phyloP scores from a whole-genome alignment of 257 asterid species.

The Ajuga chamaepitys region DNA sequence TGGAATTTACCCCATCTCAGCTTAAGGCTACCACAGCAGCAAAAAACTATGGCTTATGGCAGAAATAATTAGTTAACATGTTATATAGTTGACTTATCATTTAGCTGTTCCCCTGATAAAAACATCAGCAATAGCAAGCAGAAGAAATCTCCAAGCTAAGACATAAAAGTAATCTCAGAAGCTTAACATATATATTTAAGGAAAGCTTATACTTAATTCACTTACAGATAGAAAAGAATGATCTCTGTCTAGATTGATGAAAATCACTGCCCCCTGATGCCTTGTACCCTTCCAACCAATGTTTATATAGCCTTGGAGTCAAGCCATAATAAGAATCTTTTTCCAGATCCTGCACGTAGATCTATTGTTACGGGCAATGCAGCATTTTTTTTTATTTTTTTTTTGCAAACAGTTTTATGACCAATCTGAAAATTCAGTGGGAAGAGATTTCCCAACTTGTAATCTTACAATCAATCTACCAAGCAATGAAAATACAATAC shows the following conservation, averaged over 20 bases:
- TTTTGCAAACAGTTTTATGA: no score
- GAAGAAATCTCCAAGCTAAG: background rate
- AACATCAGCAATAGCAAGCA: background rate
- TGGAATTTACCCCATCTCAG: background rate
- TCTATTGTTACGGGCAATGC: slow-evolving; percentile 2
- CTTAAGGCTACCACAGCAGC: background rate
- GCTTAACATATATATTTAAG: background rate
- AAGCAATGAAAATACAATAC: no score
- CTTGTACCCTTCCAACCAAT: slow-evolving; percentile 60
- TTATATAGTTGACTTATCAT: background rate
- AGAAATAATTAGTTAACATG: background rate
- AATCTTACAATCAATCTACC: no score
- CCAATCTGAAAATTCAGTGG: no score
- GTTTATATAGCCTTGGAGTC: slow-evolving; percentile 63
- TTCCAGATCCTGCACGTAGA: slow-evolving; percentile 45
- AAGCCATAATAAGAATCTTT: slow-evolving; percentile 33
- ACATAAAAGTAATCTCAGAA: background rate
- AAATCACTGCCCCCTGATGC: slow-evolving; percentile 59
- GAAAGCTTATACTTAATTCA: slow-evolving; percentile 11
- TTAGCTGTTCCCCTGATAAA: background rate
- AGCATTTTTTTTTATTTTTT: no score
- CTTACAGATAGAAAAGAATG: slow-evolving; percentile 80
- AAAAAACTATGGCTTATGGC: background rate
- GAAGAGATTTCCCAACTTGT: no score
- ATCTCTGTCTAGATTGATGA: slow-evolving; percentile 52